Evolutionary conservation across 1,139 yeast genomes (phyloP).

Genomic region (Wickerhamiella pararugosa): DNA sequence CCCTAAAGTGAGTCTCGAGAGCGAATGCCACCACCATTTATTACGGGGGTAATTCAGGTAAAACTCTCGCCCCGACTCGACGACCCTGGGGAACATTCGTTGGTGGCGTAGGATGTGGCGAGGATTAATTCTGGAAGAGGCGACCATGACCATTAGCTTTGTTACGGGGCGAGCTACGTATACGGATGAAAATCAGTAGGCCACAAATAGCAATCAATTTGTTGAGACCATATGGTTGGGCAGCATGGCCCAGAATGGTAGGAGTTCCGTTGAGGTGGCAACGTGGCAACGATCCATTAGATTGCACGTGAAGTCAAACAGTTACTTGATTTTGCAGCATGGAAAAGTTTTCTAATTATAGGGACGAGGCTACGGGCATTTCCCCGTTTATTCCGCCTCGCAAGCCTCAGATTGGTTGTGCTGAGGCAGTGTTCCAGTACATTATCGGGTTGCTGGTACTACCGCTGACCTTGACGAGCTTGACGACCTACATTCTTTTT

Average conservation of each 20-base stretch:
- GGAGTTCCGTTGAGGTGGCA: too few species aligned
- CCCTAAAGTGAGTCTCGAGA: constrained; percentile 56
- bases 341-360: constrained; percentile 29
- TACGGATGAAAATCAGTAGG: too few species aligned
- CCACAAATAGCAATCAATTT: too few species aligned
- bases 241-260: too few species aligned
- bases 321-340: constrained; percentile 12
- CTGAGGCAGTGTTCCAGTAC: constrained; percentile 1
- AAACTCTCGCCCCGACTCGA: constrained; percentile 62
- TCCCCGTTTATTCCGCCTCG: constrained; percentile 26
- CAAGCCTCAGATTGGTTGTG: constrained; percentile 9
- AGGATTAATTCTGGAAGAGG: too few species aligned
- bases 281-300: too few species aligned
- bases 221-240: too few species aligned
- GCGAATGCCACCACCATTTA: constrained; percentile 44
- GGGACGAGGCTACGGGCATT: constrained; percentile 30
- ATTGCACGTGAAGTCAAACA: too few species aligned
- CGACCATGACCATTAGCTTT: too few species aligned
- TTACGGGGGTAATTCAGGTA: constrained; percentile 48
- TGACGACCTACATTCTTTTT: constrained; percentile 12
- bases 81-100: constrained; percentile 39
- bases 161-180: too few species aligned
- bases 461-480: constrained; percentile 15
- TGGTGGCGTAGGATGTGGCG: too few species aligned
- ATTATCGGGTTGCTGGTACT: constrained; percentile 16